These are phyloP conservation scores for Chlamydomonas schloesseri DNA, from an alignment of 139 green algal genomes.

Conservation along the genomic window DNA sequence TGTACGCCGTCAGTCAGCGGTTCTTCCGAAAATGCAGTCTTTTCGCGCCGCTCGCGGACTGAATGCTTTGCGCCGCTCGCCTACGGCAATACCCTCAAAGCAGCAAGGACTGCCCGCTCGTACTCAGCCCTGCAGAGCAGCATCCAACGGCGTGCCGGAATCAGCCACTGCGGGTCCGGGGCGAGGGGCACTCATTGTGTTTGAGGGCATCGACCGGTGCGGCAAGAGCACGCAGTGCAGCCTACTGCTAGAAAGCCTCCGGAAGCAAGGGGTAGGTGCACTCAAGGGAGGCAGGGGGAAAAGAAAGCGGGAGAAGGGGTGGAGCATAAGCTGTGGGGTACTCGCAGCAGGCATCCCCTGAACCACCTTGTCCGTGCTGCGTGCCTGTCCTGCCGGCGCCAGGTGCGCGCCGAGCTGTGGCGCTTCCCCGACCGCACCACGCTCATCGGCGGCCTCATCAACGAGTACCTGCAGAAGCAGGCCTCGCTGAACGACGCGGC, in stretches of 20 bases:
- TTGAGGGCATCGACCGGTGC: constrained; percentile 94
- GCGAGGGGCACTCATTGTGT: constrained; percentile 92
- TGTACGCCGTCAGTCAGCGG: too few relatives aligned
- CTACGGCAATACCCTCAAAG: too few relatives aligned
- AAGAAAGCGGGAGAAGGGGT: too few relatives aligned
- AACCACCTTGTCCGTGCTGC: too few relatives aligned
- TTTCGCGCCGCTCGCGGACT: too few relatives aligned
- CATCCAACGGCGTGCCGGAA: background rate
- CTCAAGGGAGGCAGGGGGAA: background rate
- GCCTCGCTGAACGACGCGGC: constrained; percentile 80
- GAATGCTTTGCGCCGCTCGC: too few relatives aligned
- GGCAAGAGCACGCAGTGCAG: constrained; percentile 96
- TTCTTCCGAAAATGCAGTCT: too few relatives aligned
- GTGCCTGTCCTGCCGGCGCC: background rate
- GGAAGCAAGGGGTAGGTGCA: constrained; percentile 56
- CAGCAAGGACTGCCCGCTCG: too few relatives aligned
- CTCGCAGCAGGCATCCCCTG: too few relatives aligned
- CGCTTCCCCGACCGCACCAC: constrained; percentile 94
- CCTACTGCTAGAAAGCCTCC: constrained; percentile 82
- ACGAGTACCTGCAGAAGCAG: constrained; percentile 84
- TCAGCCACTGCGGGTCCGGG: too few relatives aligned
- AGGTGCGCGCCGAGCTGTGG: constrained; percentile 78
- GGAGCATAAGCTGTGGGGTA: too few relatives aligned
- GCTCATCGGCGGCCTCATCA: constrained; percentile 86
- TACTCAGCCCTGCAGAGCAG: background rate